Base-by-base conservation (phyloP, 1,139 yeast genomes). In the Blastobotrys serpentis region DNA sequence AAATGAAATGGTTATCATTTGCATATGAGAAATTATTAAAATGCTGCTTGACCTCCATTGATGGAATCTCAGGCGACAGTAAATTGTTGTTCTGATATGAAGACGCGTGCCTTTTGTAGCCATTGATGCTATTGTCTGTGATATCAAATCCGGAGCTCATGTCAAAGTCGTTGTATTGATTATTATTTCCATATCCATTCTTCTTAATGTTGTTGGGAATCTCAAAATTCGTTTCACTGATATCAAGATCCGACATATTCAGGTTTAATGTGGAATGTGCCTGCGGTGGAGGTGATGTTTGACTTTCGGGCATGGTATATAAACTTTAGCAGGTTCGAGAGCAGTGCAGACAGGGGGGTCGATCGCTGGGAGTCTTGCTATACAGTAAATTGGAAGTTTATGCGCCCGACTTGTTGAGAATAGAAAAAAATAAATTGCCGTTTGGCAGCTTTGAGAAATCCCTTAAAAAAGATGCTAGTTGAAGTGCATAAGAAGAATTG, bases 11-110 rank as follows among this genome's bases (percentile, higher is more conserved):
- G 14, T 18, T 17, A 43, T 44, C 50, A 33, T 47, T 45, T 7
- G 53, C 52, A 32, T 45, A 48, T 5, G 60, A 52, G 42, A 57
- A 57, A 33, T 56, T 54, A n/a, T 51, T 50, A 42, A 57, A 57
- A 23, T 57, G 61, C n/a, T 54, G 46, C 21, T 52, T 51, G 7
- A 57, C 50, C 33, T 57, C 61, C 1, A 57, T 43, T 7, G 53
- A 46, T 4, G 53, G 36, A 5, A 57, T 43, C 22, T 56, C 52
- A 1, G 61, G 61, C 3, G 61, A 57, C 43, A 57, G 50, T 30
- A 58, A 43, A 43, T 55, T 23, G 10, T 46, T 47, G 43, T 47
- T 33, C 11, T 22, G 30, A 7, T 29, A 11, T 4, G 7, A 29
- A 34, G 37, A 43, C 14, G 33, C 43, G 33, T 43, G 21, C 34